These are phyloP conservation scores for Remersonia thermophila DNA, from an alignment of 2,329 filamentous ascomycete species.

Conservation along the genomic window DNA sequence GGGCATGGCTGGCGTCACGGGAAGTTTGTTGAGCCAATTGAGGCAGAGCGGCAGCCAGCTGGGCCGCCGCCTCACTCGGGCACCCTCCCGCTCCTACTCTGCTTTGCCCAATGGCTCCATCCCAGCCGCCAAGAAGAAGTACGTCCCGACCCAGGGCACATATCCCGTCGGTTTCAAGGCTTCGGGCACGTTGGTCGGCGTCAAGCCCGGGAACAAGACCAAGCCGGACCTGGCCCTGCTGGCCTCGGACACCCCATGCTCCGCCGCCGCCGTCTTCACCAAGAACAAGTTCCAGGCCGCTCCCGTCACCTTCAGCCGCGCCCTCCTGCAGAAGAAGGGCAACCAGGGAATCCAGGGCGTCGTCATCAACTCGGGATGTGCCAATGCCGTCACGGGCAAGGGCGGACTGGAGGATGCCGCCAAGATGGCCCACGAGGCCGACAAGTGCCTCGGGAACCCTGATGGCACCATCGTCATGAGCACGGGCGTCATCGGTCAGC, in stretches of 20 bases:
- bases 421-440: constrained; percentile 69
- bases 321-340: constrained; percentile 53
- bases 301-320: constrained; percentile 73
- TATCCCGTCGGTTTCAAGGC: constrained; percentile 86
- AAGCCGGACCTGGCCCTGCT: constrained; percentile 87
- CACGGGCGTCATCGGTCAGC: constrained; percentile 93
- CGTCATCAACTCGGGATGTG: constrained; percentile 89
- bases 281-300: constrained; percentile 98
- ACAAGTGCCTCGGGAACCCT: constrained; percentile 42
- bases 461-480: constrained; percentile 86
- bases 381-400: constrained; percentile 90
- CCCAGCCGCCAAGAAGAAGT: constrained; percentile 76
- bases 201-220: constrained; percentile 84
- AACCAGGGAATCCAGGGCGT: constrained; percentile 66
- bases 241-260: constrained; percentile 72
- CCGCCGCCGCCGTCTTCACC: constrained; percentile 87
- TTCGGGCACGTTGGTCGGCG: constrained; percentile 79
- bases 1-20: constrained; percentile 14
- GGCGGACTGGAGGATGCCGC: constrained; percentile 80
- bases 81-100: constrained; percentile 38
- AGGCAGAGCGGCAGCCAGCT: constrained; percentile 15
- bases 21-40: constrained; percentile 15
- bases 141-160: constrained; percentile 70
- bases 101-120: constrained; percentile 46
- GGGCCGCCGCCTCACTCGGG: constrained; percentile 9